phyloP scores from a whole-genome alignment of 371 early-diverging fungal genomes.

The Smittium mucronatum region DNA sequence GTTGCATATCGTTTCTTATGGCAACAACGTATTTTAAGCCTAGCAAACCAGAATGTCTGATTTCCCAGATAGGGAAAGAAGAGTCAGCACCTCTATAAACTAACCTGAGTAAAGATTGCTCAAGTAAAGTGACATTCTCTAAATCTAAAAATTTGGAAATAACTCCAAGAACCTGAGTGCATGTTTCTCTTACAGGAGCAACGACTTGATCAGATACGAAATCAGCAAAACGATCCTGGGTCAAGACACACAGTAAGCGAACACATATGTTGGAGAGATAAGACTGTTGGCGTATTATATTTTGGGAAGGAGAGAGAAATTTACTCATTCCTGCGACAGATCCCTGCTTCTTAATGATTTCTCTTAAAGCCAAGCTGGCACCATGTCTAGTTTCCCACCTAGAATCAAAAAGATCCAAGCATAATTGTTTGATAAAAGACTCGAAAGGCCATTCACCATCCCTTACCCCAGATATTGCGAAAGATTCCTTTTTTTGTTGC shows the following conservation, averaged over 20 bases:
- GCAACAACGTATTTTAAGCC: slow-evolving; percentile 93
- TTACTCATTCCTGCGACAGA: slow-evolving; percentile 55
- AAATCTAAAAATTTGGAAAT: slow-evolving; percentile 54
- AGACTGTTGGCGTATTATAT: slow-evolving; percentile 51
- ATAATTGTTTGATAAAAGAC: slow-evolving; percentile 74
- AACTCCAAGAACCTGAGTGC: slow-evolving; percentile 84
- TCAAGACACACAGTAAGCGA: slow-evolving; percentile 80
- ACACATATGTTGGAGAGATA: slow-evolving; percentile 81
- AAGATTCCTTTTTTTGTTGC: slow-evolving; percentile 19
- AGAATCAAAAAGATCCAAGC: slow-evolving; percentile 80
- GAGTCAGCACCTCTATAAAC: slow-evolving; percentile 15
- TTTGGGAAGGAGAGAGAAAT: slow-evolving; percentile 34
- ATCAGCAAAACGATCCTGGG: slow-evolving; percentile 91
- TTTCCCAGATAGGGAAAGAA: slow-evolving; percentile 65
- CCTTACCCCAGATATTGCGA: slow-evolving; percentile 24
- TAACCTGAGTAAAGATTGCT: slow-evolving; percentile 23
- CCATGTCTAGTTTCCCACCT: slow-evolving; percentile 95
- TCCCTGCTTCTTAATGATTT: slow-evolving; percentile 76
- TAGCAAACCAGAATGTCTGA: slow-evolving; percentile 82
- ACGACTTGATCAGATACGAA: slow-evolving; percentile 92
- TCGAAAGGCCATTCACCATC: slow-evolving; percentile 81
- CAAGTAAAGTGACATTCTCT: slow-evolving; percentile 15
- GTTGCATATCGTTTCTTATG: slow-evolving; percentile 72
- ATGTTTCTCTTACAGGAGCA: slow-evolving; percentile 91
- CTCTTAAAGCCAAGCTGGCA: slow-evolving; percentile 85